These are phyloP conservation scores for Sonneratia alba DNA, from an alignment of 345 rosid species.

Conservation along the genomic window DNA sequence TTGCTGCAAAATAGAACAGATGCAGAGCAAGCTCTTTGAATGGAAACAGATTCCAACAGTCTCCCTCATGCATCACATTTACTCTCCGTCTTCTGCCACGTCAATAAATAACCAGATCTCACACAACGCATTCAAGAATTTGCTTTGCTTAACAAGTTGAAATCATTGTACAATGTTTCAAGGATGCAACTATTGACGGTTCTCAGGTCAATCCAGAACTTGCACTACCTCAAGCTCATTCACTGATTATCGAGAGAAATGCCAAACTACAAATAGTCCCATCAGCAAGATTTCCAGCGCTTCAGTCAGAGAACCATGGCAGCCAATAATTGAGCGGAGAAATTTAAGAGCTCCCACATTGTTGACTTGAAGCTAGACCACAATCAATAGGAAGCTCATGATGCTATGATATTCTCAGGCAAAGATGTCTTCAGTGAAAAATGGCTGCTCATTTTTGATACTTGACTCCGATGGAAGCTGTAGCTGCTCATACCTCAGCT, in stretches of 20 bases:
- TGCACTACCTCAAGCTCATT: too few species aligned
- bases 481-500: constrained; percentile 70
- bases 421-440: constrained; percentile 56
- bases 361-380: constrained; percentile 1
- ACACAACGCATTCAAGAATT: too few species aligned
- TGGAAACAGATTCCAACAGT: too few species aligned
- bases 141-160: neutral
- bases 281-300: constrained; percentile 1
- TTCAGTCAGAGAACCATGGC: neutral
- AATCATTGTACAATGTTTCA: neutral
- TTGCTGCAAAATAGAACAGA: too few species aligned
- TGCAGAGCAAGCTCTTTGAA: too few species aligned
- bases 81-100: too few species aligned
- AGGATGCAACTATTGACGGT: neutral
- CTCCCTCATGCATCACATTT: too few species aligned
- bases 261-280: neutral
- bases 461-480: constrained; percentile 24
- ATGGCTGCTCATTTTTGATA: constrained; percentile 20
- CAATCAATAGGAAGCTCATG: neutral
- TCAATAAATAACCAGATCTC: too few species aligned
- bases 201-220: neutral
- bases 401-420: constrained; percentile 19
- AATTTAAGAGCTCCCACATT: neutral
- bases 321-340: neutral
- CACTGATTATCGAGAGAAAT: neutral